Evolutionary conservation across 2,329 filamentous ascomycete genomes (phyloP).

Genomic region (Sporothrix euskadiensis): DNA sequence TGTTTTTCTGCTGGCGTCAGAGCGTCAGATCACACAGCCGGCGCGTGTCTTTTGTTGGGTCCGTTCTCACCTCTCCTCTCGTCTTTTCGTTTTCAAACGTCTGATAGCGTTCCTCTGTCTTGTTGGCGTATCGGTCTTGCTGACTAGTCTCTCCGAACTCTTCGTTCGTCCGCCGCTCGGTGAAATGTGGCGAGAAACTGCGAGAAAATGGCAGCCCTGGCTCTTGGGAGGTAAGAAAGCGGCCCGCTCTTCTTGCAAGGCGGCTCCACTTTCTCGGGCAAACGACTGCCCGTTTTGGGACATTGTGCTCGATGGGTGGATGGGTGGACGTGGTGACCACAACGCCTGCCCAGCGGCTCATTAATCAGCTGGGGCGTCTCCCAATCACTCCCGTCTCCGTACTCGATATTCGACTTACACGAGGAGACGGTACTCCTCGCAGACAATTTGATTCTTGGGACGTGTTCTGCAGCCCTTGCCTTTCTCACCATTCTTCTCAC

Average conservation of each 20-base stretch:
- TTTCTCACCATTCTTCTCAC: neutral
- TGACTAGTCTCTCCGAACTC: neutral
- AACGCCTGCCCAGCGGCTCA: neutral
- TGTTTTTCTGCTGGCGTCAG: neutral
- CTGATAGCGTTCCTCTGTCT: neutral
- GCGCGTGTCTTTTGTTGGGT: neutral
- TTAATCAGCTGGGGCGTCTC: neutral
- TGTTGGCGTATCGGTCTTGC: neutral
- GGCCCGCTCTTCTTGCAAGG: neutral
- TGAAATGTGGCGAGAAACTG: neutral
- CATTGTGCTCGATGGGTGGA: neutral
- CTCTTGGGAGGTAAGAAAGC: too few relatives aligned
- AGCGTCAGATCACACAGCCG: neutral
- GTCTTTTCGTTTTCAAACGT: neutral
- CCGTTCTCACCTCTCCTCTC: neutral
- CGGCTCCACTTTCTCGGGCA: neutral
- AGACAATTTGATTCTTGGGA: neutral
- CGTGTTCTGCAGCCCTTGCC: neutral
- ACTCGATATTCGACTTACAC: neutral
- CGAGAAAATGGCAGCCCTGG: neutral
- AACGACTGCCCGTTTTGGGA: conserved; percentile 20
- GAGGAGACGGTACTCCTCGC: neutral
- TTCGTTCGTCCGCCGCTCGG: conserved; percentile 11
- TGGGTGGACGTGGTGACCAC: neutral
- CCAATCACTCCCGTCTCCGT: neutral